Evolutionary conservation across 257 asterid species (phyloP).

Genomic region (Solanum ossicruentum): DNA sequence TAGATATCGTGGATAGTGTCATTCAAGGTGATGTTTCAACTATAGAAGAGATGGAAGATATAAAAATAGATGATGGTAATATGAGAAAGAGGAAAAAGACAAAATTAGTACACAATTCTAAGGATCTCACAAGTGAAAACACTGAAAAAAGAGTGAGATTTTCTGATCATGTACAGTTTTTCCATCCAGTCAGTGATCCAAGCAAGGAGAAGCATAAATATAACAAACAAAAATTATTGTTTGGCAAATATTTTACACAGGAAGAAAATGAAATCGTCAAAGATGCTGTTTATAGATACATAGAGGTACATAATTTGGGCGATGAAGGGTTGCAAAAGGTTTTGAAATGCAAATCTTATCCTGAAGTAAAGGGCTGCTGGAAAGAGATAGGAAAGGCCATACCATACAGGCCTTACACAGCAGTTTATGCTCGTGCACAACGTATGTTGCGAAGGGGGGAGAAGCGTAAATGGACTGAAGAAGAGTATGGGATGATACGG

Average conservation of each 20-base stretch:
- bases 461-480: neutral
- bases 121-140: neutral
- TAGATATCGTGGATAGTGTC: neutral
- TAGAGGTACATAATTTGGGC: neutral
- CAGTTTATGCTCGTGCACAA: neutral
- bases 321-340: constrained; percentile 3
- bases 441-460: neutral
- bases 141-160: neutral
- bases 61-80: neutral
- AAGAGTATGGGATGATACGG: neutral
- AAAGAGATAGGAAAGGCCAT: neutral
- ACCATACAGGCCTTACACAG: neutral
- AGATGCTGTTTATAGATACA: neutral
- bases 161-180: neutral
- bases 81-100: neutral
- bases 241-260: neutral
- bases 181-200: neutral
- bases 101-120: neutral
- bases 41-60: no score
- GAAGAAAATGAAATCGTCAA: neutral
- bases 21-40: neutral
- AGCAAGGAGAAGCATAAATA: neutral
- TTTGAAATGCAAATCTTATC: neutral
- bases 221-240: neutral
- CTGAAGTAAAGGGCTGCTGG: neutral